Percentiles rank a stretch among this genome's conserved stretches.
Conservation (phyloP, 345 rosid species). For the Syzygium jambos region DNA sequence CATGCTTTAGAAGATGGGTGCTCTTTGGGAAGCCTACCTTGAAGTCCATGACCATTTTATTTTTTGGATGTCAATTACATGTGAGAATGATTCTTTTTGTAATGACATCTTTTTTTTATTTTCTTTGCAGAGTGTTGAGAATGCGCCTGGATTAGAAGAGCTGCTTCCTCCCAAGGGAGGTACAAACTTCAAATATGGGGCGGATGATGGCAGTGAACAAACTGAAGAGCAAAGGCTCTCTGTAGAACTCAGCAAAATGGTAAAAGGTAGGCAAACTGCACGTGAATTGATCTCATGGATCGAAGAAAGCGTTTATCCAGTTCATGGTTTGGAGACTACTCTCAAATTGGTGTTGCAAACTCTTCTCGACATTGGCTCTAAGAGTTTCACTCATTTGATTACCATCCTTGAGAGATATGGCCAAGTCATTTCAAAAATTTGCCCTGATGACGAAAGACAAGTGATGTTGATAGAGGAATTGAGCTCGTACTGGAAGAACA, state of each 20-base stretch:
- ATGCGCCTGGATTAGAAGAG: slow-evolving; percentile 77
- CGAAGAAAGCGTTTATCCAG: slow-evolving; percentile 64
- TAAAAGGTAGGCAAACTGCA: slow-evolving; percentile 77
- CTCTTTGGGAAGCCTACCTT: neutral
- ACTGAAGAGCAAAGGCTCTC: slow-evolving; percentile 65
- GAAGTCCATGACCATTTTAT: neutral
- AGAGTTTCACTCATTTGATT: slow-evolving; percentile 94
- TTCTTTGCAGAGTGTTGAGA: slow-evolving; percentile 69
- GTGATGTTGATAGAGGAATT: slow-evolving; percentile 71
- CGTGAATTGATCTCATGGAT: slow-evolving; percentile 79
- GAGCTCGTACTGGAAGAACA: slow-evolving; percentile 78
- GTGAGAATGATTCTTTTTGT: neutral
- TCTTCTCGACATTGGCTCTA: slow-evolving; percentile 90
- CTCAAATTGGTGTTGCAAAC: slow-evolving; percentile 73
- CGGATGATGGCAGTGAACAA: slow-evolving; percentile 59
- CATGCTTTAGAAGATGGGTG: neutral
- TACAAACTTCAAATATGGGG: slow-evolving; percentile 58
- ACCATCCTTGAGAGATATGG: slow-evolving; percentile 95
- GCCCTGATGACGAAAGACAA: slow-evolving; percentile 78
- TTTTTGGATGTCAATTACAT: neutral
- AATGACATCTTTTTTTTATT: slow-evolving; percentile 1
- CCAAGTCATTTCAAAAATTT: slow-evolving; percentile 67
- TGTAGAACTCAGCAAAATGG: slow-evolving; percentile 67
- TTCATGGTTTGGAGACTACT: slow-evolving; percentile 60
- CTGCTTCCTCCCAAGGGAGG: slow-evolving; percentile 81